phyloP scores from a whole-genome alignment of 2,329 filamentous ascomycete genomes.

The Ophiocordyceps camponoti-rufipedis region DNA sequence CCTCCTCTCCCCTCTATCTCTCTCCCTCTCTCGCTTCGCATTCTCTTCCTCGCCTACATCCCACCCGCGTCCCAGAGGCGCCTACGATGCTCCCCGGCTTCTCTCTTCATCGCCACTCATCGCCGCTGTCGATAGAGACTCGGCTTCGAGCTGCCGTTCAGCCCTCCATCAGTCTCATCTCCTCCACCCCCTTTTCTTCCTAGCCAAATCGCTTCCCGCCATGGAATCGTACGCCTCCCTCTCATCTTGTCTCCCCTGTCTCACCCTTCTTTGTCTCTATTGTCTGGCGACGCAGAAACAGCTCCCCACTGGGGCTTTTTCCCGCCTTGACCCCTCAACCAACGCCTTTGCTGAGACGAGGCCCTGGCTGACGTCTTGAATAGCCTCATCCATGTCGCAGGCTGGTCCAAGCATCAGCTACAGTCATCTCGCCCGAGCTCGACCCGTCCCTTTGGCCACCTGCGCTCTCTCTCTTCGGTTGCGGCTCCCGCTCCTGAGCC shows the following conservation, averaged over 20 bases:
- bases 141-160: neutral
- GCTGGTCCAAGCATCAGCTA: constrained; percentile 29
- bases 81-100: neutral
- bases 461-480: constrained; percentile 34
- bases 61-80: neutral
- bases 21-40: neutral
- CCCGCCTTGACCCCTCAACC: neutral
- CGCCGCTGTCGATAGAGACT: neutral
- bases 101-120: neutral
- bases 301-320: neutral
- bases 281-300: neutral
- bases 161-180: neutral
- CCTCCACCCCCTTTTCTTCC: neutral
- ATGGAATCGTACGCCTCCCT: neutral
- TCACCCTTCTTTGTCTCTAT: neutral
- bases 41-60: neutral
- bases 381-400: constrained; percentile 35
- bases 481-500: constrained; percentile 18
- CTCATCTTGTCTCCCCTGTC: neutral
- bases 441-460: constrained; percentile 24
- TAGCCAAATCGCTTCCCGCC: neutral
- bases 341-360: neutral
- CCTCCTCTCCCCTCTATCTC: neutral
- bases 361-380: neutral
- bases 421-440: constrained; percentile 10